phyloP scores from a whole-genome alignment of 805 yeast genomes.

The Yamadazyma akitaensis region DNA sequence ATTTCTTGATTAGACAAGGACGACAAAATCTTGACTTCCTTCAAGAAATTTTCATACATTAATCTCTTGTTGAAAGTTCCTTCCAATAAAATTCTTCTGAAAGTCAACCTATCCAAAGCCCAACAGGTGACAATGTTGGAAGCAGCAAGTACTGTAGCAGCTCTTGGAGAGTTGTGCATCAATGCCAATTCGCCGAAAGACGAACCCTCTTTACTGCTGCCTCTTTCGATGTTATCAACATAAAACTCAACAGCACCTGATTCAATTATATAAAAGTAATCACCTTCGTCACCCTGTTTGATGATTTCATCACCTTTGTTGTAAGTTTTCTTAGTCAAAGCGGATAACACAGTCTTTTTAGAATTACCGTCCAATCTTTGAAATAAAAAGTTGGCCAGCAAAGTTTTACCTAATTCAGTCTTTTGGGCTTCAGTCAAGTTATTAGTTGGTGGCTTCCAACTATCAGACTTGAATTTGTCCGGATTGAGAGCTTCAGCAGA shows the following conservation, averaged over 20 bases:
- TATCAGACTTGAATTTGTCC: conserved; percentile 58
- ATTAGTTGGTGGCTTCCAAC: conserved; percentile 72
- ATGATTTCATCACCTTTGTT: conserved; percentile 64
- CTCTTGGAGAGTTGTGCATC: conserved; percentile 97
- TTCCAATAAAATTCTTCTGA: conserved; percentile 86
- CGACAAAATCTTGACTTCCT: conserved; percentile 78
- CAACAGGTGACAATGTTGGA: conserved; percentile 67
- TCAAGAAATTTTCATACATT: conserved; percentile 84
- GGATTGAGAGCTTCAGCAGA: conserved; percentile 87
- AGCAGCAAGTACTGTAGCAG: conserved; percentile 85
- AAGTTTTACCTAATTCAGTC: conserved; percentile 62
- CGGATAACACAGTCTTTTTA: conserved; percentile 71
- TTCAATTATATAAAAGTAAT: conserved; percentile 84
- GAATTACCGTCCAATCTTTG: conserved; percentile 77
- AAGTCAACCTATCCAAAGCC: conserved; percentile 92
- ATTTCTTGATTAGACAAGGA: conserved; percentile 76
- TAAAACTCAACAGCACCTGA: conserved; percentile 77
- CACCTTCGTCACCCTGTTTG: conserved; percentile 92
- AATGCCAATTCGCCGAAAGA: conserved; percentile 96
- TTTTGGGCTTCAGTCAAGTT: conserved; percentile 62
- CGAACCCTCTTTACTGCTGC: conserved; percentile 78
- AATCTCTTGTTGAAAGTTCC: conserved; percentile 87
- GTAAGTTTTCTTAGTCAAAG: conserved; percentile 72
- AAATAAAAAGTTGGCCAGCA: conserved; percentile 81
- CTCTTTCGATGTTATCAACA: conserved; percentile 68